Base-by-base conservation (phyloP, 2,329 filamentous ascomycete genomes). In the Talaromyces sp. region DNA sequence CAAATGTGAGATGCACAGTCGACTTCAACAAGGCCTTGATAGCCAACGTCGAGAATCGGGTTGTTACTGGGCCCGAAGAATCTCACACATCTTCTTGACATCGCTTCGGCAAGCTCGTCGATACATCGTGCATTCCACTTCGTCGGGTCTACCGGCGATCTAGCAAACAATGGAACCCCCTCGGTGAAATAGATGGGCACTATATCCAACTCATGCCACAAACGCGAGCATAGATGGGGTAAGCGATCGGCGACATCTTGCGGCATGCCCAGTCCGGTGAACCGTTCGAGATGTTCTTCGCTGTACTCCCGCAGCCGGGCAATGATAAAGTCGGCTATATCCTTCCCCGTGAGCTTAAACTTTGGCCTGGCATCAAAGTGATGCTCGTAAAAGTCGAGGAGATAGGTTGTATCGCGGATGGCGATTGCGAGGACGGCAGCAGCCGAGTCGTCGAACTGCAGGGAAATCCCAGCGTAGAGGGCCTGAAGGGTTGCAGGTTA, bases 31-130 rank as follows among this genome's bases (percentile, higher is more conserved):
- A 85, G 77, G 40, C 91, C 90, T 58, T 85, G 82, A 75, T 85
- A 89, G 58, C 88, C 89, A 34, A 93, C 84, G 67, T 82, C 78
- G 5, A 93, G 80, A 13, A 91, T 81, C 2, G 91, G 91, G 51
- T 88, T 85, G 51, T 90, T 83, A 22, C 86, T 89, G 0, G 91
- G 91, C 0, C 90, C 90, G 70, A 93, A 93, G 69, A 88, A 82
- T 74, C 88, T 85, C 68, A 93, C 84, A 74, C 89, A 92, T 80
- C 93, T 93, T 67, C 91, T 84, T 1, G 89, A 89, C 85, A 93
- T 90, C 0, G 89, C 91, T 73, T 94, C 91, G 1, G 91, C 91
- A 75, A 93, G 88, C 74, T 95, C 91, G 71, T 93, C 91, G 4
- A 93, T 83, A n/a, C 83, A 79, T 73, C 87, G 86, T 38, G 79